Percentiles rank a stretch among this genome's conserved stretches.
Evolutionary conservation across 306 rosid species (phyloP).

Genomic region (Begonia fuchsioides): DNA sequence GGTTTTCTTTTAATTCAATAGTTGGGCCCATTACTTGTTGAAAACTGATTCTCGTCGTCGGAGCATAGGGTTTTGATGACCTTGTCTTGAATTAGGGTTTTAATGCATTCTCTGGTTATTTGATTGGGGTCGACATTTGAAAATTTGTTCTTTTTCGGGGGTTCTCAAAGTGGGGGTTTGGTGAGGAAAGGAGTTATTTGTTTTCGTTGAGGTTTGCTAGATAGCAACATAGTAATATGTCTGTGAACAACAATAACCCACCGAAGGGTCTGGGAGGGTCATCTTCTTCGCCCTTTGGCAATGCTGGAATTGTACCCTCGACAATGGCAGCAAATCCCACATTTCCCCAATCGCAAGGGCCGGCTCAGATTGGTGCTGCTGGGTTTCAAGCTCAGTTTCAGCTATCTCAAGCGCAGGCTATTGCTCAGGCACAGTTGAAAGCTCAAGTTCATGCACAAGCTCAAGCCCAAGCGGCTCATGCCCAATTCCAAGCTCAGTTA

Average conservation of each 20-base stretch:
- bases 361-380: slow-evolving; percentile 32
- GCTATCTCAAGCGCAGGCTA: slow-evolving; percentile 80
- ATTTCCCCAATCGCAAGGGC: slow-evolving; percentile 58
- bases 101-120: not conserved
- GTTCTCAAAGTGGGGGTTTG: too few species aligned
- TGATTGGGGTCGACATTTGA: slow-evolving; percentile 6
- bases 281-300: slow-evolving; percentile 70
- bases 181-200: too few species aligned
- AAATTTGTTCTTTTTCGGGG: not conserved
- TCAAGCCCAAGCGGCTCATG: slow-evolving; percentile 64
- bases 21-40: not conserved
- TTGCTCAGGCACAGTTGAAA: slow-evolving; percentile 83
- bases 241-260: slow-evolving; percentile 70
- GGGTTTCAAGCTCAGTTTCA: slow-evolving; percentile 75
- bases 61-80: not conserved
- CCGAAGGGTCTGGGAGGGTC: slow-evolving; percentile 64
- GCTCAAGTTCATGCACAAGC: slow-evolving; percentile 66
- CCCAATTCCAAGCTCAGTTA: slow-evolving; percentile 85
- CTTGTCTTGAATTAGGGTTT: not conserved
- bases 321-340: slow-evolving; percentile 46
- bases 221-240: slow-evolving; percentile 56
- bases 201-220: slow-evolving; percentile 15
- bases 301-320: slow-evolving; percentile 44
- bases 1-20: not conserved
- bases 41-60: not conserved